Conservation (phyloP, 441 rosid genomes). For the Rhodomyrtus psidioides region DNA sequence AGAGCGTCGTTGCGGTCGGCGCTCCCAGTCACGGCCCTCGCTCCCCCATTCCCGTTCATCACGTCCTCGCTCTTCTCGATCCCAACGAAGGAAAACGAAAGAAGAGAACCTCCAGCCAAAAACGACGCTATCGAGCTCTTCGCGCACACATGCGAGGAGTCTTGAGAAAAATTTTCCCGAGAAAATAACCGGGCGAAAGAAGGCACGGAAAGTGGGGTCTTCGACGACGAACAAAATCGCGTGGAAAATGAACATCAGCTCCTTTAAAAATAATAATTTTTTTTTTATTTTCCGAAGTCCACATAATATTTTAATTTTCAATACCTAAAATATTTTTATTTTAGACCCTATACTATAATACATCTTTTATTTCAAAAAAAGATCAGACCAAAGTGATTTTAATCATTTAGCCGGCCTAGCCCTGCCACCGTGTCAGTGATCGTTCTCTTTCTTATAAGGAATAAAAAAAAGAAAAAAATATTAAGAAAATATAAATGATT, state of each 20-base stretch:
- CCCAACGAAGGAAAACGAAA: not conserved
- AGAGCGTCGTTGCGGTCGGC: constrained; percentile 21
- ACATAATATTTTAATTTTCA: too few species aligned
- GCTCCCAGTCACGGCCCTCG: constrained; percentile 26
- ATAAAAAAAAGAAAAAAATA: too few species aligned
- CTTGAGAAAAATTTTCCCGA: constrained; percentile 2
- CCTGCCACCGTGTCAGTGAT: too few species aligned
- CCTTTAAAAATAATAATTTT: not conserved
- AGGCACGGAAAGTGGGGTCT: not conserved
- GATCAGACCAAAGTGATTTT: too few species aligned
- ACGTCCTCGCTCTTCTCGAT: not conserved
- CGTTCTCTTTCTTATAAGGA: too few species aligned
- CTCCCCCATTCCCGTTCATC: constrained; percentile 31
- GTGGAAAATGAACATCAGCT: not conserved
- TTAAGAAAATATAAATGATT: too few species aligned
- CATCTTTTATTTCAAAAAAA: too few species aligned
- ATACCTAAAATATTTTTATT: too few species aligned
- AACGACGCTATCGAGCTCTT: not conserved
- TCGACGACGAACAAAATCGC: not conserved
- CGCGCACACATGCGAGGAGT: not conserved
- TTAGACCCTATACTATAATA: too few species aligned
- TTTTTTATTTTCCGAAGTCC: not conserved
- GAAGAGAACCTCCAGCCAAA: too few species aligned
- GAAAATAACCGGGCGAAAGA: not conserved
- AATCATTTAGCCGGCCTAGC: too few species aligned